These are phyloP conservation scores for Chytridiales sp. DNA, from an alignment of 371 early-diverging fungal species.

Conservation along the genomic window DNA sequence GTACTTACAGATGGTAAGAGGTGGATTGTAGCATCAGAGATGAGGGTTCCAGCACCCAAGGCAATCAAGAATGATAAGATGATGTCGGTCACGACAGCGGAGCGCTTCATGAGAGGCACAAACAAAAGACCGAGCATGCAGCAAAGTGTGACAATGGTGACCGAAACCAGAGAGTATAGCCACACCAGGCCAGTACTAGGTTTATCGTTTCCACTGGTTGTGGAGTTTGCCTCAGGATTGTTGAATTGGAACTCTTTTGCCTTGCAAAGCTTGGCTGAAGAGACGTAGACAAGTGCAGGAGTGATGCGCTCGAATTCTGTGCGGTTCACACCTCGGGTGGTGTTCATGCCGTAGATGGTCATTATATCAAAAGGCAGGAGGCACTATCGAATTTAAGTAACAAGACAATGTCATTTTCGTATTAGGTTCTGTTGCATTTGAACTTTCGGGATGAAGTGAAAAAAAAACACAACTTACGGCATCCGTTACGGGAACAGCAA, in stretches of 20 bases:
- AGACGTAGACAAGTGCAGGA: constrained; percentile 7
- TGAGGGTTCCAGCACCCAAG: constrained; percentile 2
- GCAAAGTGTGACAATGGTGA: background rate
- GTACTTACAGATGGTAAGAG: background rate
- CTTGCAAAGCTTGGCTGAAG: constrained; percentile 9
- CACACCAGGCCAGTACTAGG: background rate
- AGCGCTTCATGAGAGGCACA: background rate
- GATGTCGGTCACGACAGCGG: background rate
- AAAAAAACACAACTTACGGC: background rate
- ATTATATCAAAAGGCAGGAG: constrained; percentile 8
- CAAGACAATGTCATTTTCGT: background rate
- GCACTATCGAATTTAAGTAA: background rate
- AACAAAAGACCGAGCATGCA: constrained; percentile 7
- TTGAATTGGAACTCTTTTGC: constrained; percentile 1
- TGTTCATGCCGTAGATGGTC: constrained; percentile 3
- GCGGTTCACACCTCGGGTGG: background rate
- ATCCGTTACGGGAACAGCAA: background rate
- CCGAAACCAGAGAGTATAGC: background rate
- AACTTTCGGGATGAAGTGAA: too few relatives aligned
- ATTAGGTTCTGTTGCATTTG: too few relatives aligned
- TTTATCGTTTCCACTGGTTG: background rate
- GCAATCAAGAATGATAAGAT: background rate
- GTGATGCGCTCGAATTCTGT: background rate
- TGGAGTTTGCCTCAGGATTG: background rate
- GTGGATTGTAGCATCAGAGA: background rate